Evolutionary conservation across 2,329 filamentous ascomycete genomes (phyloP).

Genomic region (Trichophyton verrucosum): DNA sequence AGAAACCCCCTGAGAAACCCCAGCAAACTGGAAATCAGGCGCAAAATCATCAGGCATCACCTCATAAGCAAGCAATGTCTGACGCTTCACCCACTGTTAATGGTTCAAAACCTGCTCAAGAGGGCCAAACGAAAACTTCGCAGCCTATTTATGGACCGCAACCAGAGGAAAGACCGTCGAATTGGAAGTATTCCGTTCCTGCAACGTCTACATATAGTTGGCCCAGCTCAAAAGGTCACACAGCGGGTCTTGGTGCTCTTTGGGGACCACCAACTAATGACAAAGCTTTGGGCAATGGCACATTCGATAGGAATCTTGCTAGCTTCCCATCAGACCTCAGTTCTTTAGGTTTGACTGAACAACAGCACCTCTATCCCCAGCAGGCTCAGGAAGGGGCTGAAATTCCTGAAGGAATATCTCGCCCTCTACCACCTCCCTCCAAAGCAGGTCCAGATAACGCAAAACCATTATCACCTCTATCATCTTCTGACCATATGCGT

Average conservation of each 20-base stretch:
- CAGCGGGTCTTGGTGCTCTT: constrained; percentile 36
- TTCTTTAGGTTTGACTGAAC: constrained; percentile 30
- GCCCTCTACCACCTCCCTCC: constrained; percentile 21
- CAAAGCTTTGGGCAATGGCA: constrained; percentile 50
- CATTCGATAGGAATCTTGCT: constrained; percentile 44
- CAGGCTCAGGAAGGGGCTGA: constrained; percentile 11
- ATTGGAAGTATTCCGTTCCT: constrained; percentile 30
- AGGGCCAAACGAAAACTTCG: constrained; percentile 11
- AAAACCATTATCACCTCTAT: constrained; percentile 23
- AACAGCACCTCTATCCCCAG: constrained; percentile 24
- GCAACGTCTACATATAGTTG: constrained; percentile 23
- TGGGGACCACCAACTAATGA: constrained; percentile 48
- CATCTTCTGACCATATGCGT: constrained; percentile 28
- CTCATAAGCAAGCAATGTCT: constrained; percentile 1
- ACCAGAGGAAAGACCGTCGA: constrained; percentile 24
- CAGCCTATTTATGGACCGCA: constrained; percentile 15
- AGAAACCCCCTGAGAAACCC: constrained; percentile 26
- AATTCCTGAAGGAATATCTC: constrained; percentile 14
- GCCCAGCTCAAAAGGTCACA: constrained; percentile 26
- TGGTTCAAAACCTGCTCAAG: constrained; percentile 8
- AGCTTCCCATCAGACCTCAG: constrained; percentile 35
- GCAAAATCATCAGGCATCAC: constrained; percentile 16
- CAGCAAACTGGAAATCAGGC: constrained; percentile 14
- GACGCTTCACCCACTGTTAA: not conserved
- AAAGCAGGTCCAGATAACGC: constrained; percentile 24